Base-by-base conservation (phyloP, 306 rosid species). In the Castanea sativa region DNA sequence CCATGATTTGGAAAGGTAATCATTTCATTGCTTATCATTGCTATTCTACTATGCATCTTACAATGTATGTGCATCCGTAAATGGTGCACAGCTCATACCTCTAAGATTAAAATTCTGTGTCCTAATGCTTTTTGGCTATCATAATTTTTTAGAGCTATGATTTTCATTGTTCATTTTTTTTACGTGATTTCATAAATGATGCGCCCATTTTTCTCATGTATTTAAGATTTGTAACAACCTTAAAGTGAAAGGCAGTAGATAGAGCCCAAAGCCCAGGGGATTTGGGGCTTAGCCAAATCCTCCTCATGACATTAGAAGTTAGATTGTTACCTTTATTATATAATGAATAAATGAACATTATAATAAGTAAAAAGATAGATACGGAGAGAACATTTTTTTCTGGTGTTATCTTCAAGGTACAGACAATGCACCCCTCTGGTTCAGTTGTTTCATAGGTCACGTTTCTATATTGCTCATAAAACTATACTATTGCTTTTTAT, bases 1-100 rank as follows among this genome's bases (percentile, higher is more conserved):
- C 86, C 98, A 93, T 87, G 98, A 91, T 89, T 83, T 93, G 81
- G 94, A 91, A 82, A 93, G 98, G 98, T 93, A 86, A 79, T 61
- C 25, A 55, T 55, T 53, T 80, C 76, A 2, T 61, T 45, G 35
- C 11, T 60, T 65, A 25, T 13, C 69, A 15, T 18, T 29, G 18
- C 43, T 80, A 32, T 23, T 32, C 7, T 55, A 38, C 32, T 27
- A 5, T 68, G 71, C 71, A 30, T 65, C 71, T 33, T 20, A 65
- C 21, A 2, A 33, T 65, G 13, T 65, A 65, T 65, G 71, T 33
- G 51, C 71, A 18, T 33, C 49, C 13, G 18, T 29, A 63, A 63
- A 1, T 15, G 23, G 71, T 13, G 8, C 20, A 32, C 69, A 32
- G 21, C 6, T 30, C 19, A n/a, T 18, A 33, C 11, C 52, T 12